Evolutionary conservation across 352 stramenopile species (phyloP).

Genomic region (Phytopythium delawarense): DNA sequence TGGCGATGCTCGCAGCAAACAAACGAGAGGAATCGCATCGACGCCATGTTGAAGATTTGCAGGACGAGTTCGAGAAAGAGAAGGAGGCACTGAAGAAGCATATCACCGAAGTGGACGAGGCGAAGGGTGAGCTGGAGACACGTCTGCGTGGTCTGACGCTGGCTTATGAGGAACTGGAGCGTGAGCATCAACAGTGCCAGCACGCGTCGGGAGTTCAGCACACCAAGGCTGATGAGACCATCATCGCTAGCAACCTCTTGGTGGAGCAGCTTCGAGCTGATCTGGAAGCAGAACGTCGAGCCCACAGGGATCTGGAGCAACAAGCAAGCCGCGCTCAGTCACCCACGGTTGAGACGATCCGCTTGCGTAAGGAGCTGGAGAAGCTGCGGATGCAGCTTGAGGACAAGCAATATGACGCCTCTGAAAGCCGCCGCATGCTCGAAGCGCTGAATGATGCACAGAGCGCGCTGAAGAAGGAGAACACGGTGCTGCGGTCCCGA

Average conservation of each 20-base stretch:
- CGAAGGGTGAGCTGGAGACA: constrained; percentile 30
- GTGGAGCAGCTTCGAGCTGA: constrained; percentile 25
- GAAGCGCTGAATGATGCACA: constrained; percentile 27
- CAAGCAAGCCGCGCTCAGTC: constrained; percentile 7
- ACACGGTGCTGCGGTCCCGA: constrained; percentile 29
- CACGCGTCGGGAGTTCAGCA: neutral
- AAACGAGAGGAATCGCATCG: constrained; percentile 7
- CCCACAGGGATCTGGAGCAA: constrained; percentile 19
- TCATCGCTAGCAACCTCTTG: constrained; percentile 9
- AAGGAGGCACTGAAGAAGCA: constrained; percentile 29
- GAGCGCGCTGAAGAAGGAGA: constrained; percentile 28
- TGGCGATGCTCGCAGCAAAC: neutral
- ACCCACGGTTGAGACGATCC: constrained; percentile 11
- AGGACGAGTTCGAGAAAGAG: constrained; percentile 23
- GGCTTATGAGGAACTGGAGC: constrained; percentile 50
- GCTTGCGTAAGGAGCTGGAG: constrained; percentile 26
- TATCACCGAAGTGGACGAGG: constrained; percentile 21
- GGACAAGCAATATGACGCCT: constrained; percentile 28
- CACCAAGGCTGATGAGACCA: neutral
- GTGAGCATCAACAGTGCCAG: constrained; percentile 24
- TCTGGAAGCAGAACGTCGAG: constrained; percentile 28
- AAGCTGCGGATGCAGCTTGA: constrained; percentile 22
- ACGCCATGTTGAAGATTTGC: neutral
- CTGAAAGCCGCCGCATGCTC: constrained; percentile 39
- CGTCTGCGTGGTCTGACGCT: constrained; percentile 40